These are phyloP conservation scores for Diaporthe sp. DNA, from an alignment of 2,329 filamentous ascomycete genomes.

Conservation along the genomic window DNA sequence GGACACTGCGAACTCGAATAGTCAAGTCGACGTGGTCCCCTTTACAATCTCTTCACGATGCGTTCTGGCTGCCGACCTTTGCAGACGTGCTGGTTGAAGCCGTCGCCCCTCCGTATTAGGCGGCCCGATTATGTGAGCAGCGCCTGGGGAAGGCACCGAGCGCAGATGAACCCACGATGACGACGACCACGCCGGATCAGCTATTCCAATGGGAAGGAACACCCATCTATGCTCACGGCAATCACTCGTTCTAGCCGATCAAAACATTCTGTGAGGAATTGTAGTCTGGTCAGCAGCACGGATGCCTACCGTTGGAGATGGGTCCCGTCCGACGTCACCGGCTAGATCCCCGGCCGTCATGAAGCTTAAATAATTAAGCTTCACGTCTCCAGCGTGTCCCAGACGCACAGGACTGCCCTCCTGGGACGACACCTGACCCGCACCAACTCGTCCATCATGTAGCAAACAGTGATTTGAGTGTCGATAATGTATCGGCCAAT, in stretches of 20 bases:
- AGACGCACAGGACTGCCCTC: neutral
- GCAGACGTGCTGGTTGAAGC: neutral
- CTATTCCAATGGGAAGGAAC: neutral
- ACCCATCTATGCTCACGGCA: neutral
- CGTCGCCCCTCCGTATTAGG: neutral
- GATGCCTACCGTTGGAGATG: neutral
- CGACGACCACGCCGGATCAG: neutral
- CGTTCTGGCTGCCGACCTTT: too few relatives aligned
- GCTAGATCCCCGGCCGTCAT: constrained; percentile 15
- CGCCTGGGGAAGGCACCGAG: neutral
- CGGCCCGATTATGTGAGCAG: neutral
- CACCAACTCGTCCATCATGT: neutral
- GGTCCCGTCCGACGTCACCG: constrained; percentile 22
- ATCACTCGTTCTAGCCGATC: neutral
- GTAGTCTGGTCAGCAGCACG: neutral
- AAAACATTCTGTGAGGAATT: neutral
- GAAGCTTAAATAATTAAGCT: constrained; percentile 30
- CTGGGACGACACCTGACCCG: neutral
- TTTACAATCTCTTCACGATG: neutral
- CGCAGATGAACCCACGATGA: neutral
- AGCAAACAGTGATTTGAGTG: neutral
- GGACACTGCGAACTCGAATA: neutral
- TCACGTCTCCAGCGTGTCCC: constrained; percentile 6
- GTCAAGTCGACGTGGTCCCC: neutral
- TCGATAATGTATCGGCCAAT: neutral